A percentile compares a stretch with the other conserved stretches of the same genome.
Conservation (phyloP, 2,329 filamentous ascomycete genomes). For the Colletotrichum tabaci region DNA sequence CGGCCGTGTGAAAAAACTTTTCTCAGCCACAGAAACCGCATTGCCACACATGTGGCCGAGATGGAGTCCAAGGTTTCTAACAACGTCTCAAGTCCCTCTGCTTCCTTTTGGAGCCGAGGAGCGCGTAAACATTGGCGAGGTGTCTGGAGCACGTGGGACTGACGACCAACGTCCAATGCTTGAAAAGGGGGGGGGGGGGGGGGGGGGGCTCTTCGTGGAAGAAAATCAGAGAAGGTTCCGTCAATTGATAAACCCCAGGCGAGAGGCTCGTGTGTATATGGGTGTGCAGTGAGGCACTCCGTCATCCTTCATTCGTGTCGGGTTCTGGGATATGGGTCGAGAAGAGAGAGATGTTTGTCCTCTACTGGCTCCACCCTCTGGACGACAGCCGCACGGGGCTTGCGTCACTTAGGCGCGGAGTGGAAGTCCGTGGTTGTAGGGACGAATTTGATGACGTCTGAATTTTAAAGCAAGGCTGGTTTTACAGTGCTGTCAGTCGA, state of each 20-base stretch:
- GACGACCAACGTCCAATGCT: not conserved
- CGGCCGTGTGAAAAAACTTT: not conserved
- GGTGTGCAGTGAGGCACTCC: slow-evolving; percentile 11
- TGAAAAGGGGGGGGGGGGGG: too few species aligned
- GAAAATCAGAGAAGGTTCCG: not conserved
- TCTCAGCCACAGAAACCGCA: slow-evolving; percentile 6
- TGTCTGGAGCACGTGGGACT: slow-evolving; percentile 18
- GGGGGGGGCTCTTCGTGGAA: not conserved
- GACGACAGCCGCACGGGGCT: slow-evolving; percentile 19
- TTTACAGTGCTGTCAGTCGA: not conserved
- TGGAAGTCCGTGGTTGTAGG: not conserved
- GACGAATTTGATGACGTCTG: not conserved
- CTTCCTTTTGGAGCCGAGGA: slow-evolving; percentile 25
- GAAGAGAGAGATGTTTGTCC: not conserved
- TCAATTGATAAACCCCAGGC: not conserved
- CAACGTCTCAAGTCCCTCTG: slow-evolving; percentile 25
- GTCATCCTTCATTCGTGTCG: slow-evolving; percentile 21
- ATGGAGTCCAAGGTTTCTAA: slow-evolving; percentile 19
- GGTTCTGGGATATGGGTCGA: slow-evolving; percentile 28
- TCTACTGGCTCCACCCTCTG: not conserved
- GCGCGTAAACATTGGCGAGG: slow-evolving; percentile 4
- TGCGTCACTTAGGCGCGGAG: slow-evolving; percentile 9
- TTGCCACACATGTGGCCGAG: slow-evolving; percentile 14
- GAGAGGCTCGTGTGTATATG: slow-evolving; percentile 4
- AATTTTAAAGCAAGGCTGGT: slow-evolving; percentile 4